These are phyloP conservation scores for Magnolia officinalis DNA, from an alignment of 164 flowering plant genomes.

Conservation along the genomic window DNA sequence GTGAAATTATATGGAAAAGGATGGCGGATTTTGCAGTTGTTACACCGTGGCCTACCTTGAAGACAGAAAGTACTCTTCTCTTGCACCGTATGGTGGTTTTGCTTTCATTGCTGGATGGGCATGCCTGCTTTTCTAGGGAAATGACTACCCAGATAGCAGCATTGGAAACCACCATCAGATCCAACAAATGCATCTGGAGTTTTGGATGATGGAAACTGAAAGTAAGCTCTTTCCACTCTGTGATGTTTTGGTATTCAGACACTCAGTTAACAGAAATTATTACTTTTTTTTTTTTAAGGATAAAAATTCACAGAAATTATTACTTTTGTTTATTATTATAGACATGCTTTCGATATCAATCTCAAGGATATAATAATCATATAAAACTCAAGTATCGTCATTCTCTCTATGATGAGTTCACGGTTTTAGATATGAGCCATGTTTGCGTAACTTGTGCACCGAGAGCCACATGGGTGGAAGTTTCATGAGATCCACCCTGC, in stretches of 20 bases:
- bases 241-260: background rate
- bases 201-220: background rate
- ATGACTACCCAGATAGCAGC: background rate
- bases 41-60: constrained; percentile 74
- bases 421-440: too few species aligned
- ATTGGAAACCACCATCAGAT: background rate
- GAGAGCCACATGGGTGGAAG: too few species aligned
- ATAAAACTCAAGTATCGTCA: background rate
- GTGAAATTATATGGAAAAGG: background rate
- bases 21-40: constrained; percentile 52
- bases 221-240: background rate
- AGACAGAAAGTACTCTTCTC: constrained; percentile 62
- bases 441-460: too few species aligned
- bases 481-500: too few species aligned
- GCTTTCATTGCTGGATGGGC: constrained; percentile 92
- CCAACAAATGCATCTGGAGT: background rate
- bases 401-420: background rate
- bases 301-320: too few species aligned
- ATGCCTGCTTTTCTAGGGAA: constrained; percentile 64
- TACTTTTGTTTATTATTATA: background rate
- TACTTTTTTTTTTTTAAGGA: too few species aligned
- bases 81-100: constrained; percentile 94
- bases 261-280: background rate
- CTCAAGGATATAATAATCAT: background rate
- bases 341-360: background rate